Evolutionary conservation across 306 rosid genomes (phyloP).

Genomic region (Nissolia schottii): DNA sequence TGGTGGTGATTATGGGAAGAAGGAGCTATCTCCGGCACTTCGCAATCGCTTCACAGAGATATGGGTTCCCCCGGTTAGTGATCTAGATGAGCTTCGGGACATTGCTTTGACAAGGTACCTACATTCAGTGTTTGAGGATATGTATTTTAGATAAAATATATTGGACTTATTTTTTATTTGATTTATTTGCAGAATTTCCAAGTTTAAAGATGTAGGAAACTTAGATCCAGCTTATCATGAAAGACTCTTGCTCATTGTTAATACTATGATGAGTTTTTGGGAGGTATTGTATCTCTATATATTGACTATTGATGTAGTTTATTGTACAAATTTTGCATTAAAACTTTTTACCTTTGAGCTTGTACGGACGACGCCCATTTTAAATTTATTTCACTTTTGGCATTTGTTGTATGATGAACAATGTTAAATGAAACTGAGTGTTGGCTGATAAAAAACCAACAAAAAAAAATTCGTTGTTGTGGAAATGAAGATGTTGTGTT

Average conservation of each 20-base stretch:
- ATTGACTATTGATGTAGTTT: not conserved
- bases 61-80: conserved; percentile 89
- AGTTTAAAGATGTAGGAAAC: conserved; percentile 23
- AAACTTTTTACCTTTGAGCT: not conserved
- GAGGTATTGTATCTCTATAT: conserved; percentile 46
- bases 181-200: conserved; percentile 48
- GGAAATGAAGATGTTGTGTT: no score
- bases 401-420: not conserved
- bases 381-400: not conserved
- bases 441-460: no score
- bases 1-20: conserved; percentile 98
- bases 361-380: not conserved
- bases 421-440: no score
- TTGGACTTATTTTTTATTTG: not conserved
- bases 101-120: conserved; percentile 63
- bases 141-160: not conserved
- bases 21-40: conserved; percentile 81
- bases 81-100: conserved; percentile 58
- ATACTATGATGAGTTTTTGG: conserved; percentile 71
- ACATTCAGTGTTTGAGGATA: not conserved
- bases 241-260: conserved; percentile 42
- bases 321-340: not conserved
- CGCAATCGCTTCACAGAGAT: conserved; percentile 97
- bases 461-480: no score
- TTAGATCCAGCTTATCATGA: not conserved